Percentiles rank a stretch among this genome's conserved stretches.
phyloP scores from a whole-genome alignment of 164 flowering plant genomes.

The Warburgia ugandensis region DNA sequence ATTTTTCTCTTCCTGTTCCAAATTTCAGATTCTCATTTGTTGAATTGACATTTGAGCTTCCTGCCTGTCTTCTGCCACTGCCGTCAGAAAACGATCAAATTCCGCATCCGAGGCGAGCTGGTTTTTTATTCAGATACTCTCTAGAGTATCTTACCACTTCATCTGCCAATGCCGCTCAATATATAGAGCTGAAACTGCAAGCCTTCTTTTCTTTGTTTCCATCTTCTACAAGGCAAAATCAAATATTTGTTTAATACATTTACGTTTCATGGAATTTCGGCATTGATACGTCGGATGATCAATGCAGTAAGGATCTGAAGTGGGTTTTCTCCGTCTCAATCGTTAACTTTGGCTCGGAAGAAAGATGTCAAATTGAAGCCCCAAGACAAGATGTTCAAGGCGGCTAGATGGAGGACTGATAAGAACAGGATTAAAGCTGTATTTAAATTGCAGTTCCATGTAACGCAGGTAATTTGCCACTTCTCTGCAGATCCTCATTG shows the following conservation, averaged over 20 bases:
- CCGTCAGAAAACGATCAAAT: not conserved
- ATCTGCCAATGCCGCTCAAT: slow-evolving; percentile 9
- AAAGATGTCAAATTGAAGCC: slow-evolving; percentile 16
- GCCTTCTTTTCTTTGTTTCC: not conserved
- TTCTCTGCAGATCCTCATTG: not conserved
- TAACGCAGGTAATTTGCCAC: slow-evolving; percentile 51
- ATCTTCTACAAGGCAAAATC: not conserved
- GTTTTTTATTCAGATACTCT: not conserved
- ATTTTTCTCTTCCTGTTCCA: no score
- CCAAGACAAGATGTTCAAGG: slow-evolving; percentile 56
- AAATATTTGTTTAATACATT: slow-evolving; percentile 1
- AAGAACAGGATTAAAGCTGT: slow-evolving; percentile 73
- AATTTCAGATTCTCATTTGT: no score
- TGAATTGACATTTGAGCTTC: no score
- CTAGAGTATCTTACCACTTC: not conserved
- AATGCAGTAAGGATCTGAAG: slow-evolving; percentile 3
- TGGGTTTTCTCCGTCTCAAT: not conserved
- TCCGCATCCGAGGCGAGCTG: not conserved
- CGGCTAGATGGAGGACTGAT: slow-evolving; percentile 84
- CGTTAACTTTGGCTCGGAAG: not conserved
- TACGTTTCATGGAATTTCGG: no score
- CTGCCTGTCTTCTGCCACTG: no score
- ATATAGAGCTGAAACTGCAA: not conserved
- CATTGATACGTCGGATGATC: not conserved
- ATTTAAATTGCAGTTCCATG: slow-evolving; percentile 81